Evolutionary conservation across 352 stramenopile genomes (phyloP).

Genomic region (Globisporangium iwayamae): DNA sequence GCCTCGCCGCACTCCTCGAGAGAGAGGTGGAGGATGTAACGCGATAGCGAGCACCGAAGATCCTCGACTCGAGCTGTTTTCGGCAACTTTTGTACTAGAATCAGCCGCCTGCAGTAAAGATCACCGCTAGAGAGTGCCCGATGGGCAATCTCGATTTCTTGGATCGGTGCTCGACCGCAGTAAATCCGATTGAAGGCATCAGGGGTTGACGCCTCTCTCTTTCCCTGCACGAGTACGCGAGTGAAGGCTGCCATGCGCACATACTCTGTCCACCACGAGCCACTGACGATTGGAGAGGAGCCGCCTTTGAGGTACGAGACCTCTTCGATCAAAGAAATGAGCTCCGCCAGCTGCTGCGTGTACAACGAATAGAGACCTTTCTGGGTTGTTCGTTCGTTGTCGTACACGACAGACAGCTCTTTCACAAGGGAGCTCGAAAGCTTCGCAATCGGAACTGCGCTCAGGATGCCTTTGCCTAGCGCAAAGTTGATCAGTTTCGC

Average conservation of each 20-base stretch:
- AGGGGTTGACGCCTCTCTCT: constrained; percentile 31
- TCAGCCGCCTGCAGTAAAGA: constrained; percentile 43
- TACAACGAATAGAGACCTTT: constrained; percentile 62
- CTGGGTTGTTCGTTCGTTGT: constrained; percentile 61
- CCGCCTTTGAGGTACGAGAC: constrained; percentile 47
- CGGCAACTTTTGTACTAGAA: constrained; percentile 70
- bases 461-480: constrained; percentile 43
- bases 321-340: constrained; percentile 63
- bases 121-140: constrained; percentile 27
- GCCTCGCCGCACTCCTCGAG: constrained; percentile 75
- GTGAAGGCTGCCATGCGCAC: constrained; percentile 63
- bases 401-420: constrained; percentile 55
- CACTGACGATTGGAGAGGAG: constrained; percentile 38
- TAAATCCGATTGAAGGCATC: constrained; percentile 47
- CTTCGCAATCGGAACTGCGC: constrained; percentile 55
- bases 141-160: constrained; percentile 47
- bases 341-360: constrained; percentile 60
- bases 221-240: constrained; percentile 36
- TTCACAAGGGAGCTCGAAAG: constrained; percentile 40
- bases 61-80: constrained; percentile 41
- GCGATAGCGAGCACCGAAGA: constrained; percentile 39
- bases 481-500: constrained; percentile 69
- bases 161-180: constrained; percentile 53
- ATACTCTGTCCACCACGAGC: constrained; percentile 53
- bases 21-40: constrained; percentile 58